Base-by-base conservation (phyloP, 148 eudicot genomes). In the Camellia sinensis region DNA sequence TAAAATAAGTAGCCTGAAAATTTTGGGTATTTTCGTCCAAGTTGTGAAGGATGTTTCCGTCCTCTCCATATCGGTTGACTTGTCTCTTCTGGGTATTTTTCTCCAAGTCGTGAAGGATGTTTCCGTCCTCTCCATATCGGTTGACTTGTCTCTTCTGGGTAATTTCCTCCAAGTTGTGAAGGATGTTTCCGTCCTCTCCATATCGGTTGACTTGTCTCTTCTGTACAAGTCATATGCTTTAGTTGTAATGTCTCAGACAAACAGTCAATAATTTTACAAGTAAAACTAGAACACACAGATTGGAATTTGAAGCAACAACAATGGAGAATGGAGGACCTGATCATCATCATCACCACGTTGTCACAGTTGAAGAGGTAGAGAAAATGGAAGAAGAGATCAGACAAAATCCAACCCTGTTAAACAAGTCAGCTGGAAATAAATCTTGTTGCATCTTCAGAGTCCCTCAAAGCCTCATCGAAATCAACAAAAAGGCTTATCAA, bases 391-490 rank as follows among this genome's bases (percentile, higher is more conserved):
- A 69, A 11, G 44, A 15, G 45, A 69, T 69, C 22, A 69, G 44
- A 52, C 11, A 69, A 69, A 44, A 17, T 0, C 73, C 73, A 10
- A 69, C 15, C 11, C 73, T 69, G 5, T 52, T 69, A 12, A 17
- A 44, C 73, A 19, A 0, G 44, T 41, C 11, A 7, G 73, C 73
- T 52, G 73, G 73, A 7, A 69, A 69, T 17, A 22, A 69, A 17
- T 69, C 73, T 11, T 69, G 53, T 18, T 69, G 73, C 73, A 69
- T 69, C 7, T 69, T 69, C 73, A 69, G 21, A 44, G 73, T 69
- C 22, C 73, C 73, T 6, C 22, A 18, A 45, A 44, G 52, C 73
- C 73, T 69, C 17, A 21, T 43, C 73, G 53, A 69, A 44, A 44
- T 44, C 73, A 44, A 69, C 73, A 4, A 8, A 44, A 69, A 44